Evolutionary conservation across 805 yeast species (phyloP), one percentile per base, ranked within the genome.

Genomic region (Cyberlindnera xishuangbannaensis): DNA sequence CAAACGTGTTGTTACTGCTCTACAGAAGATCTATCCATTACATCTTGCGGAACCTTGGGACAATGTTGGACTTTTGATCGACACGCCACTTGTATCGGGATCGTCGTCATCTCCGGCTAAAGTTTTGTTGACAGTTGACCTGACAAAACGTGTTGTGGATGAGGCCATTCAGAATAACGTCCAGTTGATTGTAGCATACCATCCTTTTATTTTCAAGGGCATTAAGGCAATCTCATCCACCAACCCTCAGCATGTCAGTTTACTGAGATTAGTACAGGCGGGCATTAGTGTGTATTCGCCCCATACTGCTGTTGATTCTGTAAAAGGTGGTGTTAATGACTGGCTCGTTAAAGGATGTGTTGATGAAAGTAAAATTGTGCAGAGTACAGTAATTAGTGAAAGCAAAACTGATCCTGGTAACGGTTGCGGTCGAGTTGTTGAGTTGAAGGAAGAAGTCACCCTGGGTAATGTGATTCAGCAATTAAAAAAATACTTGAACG

Each of bases 301-400:
- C 17, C 99, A 92, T 53, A 90, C 98, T 1, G 87, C 97, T 0
- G 83, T 92, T 4, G 98, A 92, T 59, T 90, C 97, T 16, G 92
- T 92, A 8, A 58, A 59, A 10, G 83, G 81, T n/a, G 98, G 98
- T 15, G 96, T 92, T 41, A 92, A 92, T 47, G 97, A 87, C 55
- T 92, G 95, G 82, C 65, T 92, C 26, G 82, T 74, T 1, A 75
- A 72, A 24, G 83, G 84, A 2, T 58, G 81, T 6, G 50, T 72
- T 3, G 50, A 56, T 0, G 52, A 55, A 2, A 40, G 43, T 2
- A 41, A 40, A 36, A 37, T 48, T 34, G 51, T 56, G 45, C 25
- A 29, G 17, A 29, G 43, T 39, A 15, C 44, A 6, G 61, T 76
- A 16, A 65, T 80, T 27, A 64, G 66, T 30, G 69, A 73, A 2